Conservation (phyloP, 768 basidiomycete genomes). For the Termitomyces heimii region DNA sequence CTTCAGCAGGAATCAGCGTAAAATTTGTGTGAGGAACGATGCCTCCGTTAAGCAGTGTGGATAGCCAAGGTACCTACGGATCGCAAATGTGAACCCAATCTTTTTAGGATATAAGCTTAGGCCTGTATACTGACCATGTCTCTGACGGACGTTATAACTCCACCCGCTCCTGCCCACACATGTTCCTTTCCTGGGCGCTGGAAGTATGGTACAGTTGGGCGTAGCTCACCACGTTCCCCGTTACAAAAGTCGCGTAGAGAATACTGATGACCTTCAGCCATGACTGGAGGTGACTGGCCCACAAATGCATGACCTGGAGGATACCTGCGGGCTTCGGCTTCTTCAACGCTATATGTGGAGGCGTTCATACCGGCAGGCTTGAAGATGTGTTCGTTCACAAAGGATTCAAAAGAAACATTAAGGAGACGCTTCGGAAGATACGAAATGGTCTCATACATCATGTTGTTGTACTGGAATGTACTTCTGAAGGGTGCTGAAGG, state of each 20-base stretch:
- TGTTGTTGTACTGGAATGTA: constrained; percentile 33
- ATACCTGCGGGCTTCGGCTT: constrained; percentile 25
- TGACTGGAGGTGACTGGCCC: constrained; percentile 4
- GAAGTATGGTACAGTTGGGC: constrained; percentile 33
- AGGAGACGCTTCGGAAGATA: constrained; percentile 31
- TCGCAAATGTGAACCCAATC: no score
- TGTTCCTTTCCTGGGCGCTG: constrained; percentile 31
- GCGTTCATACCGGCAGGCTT: constrained; percentile 31
- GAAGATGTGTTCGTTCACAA: constrained; percentile 32
- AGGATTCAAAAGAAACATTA: constrained; percentile 34
- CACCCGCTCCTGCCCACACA: constrained; percentile 36
- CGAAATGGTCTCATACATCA: constrained; percentile 38
- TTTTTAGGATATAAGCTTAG: neutral
- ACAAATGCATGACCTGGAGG: neutral
- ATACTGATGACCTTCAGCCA: constrained; percentile 33
- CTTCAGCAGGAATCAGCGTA: constrained; percentile 27
- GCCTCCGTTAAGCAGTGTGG: constrained; percentile 34
- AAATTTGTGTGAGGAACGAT: constrained; percentile 31
- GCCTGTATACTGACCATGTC: constrained; percentile 28
- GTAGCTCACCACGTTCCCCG: constrained; percentile 24
- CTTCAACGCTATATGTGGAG: constrained; percentile 32
- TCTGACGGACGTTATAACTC: constrained; percentile 31
- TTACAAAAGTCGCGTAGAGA: constrained; percentile 24
- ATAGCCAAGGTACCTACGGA: constrained; percentile 24
- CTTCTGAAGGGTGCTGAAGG: constrained; percentile 35